phyloP scores from a whole-genome alignment of 2,329 filamentous ascomycete species.

The Colletotrichum tofieldiae region DNA sequence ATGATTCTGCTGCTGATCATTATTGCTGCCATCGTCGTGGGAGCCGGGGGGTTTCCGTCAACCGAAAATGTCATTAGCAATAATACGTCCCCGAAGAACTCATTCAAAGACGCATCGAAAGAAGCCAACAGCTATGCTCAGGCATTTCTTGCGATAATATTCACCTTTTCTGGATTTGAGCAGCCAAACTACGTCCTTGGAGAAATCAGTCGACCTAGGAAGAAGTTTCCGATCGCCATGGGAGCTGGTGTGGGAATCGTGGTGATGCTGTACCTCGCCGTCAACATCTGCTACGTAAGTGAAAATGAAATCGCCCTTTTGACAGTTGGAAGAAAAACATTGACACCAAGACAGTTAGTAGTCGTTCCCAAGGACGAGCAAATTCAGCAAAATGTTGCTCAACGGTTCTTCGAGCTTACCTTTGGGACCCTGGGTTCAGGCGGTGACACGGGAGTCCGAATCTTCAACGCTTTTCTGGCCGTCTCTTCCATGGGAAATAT shows the following conservation, averaged over 20 bases:
- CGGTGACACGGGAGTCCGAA: slow-evolving; percentile 49
- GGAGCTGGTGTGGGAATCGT: slow-evolving; percentile 50
- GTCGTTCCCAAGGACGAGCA: slow-evolving; percentile 49
- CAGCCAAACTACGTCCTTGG: slow-evolving; percentile 57
- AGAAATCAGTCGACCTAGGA: slow-evolving; percentile 51
- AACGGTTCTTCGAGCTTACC: slow-evolving; percentile 54
- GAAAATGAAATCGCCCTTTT: slow-evolving; percentile 46
- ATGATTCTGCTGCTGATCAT: slow-evolving; percentile 63
- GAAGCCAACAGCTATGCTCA: slow-evolving; percentile 54
- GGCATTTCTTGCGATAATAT: slow-evolving; percentile 62
- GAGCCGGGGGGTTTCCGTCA: slow-evolving; percentile 46
- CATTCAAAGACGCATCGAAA: slow-evolving; percentile 46
- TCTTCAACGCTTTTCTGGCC: slow-evolving; percentile 66
- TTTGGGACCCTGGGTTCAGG: slow-evolving; percentile 49
- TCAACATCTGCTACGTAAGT: slow-evolving; percentile 57
- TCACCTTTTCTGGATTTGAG: slow-evolving; percentile 55
- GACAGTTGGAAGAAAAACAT: slow-evolving; percentile 46
- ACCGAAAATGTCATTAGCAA: slow-evolving; percentile 47
- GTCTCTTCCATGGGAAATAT: slow-evolving; percentile 71
- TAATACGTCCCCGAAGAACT: slow-evolving; percentile 48
- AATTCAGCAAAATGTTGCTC: slow-evolving; percentile 48
- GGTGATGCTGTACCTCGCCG: slow-evolving; percentile 53
- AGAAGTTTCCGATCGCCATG: slow-evolving; percentile 53
- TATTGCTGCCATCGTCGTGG: slow-evolving; percentile 52
- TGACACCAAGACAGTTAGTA: slow-evolving; percentile 59